phyloP scores from a whole-genome alignment of 2,329 filamentous ascomycete genomes.

The Lasiodiplodia gonubiensis region DNA sequence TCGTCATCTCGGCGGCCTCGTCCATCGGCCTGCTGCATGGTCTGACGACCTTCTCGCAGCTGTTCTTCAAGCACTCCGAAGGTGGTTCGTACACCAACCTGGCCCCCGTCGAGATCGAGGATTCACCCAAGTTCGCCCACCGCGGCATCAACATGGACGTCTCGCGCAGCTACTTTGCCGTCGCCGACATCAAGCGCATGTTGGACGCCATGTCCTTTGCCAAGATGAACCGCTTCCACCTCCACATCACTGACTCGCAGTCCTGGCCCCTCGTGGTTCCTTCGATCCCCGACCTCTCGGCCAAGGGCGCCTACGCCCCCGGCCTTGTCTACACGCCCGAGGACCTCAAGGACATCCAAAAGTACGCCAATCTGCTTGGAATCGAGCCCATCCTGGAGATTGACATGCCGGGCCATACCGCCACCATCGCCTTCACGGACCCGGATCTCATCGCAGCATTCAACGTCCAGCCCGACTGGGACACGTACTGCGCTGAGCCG shows the following conservation, averaged over 20 bases:
- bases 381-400: conserved; percentile 77
- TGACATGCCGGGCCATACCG: conserved; percentile 81
- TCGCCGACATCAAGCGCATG: conserved; percentile 71
- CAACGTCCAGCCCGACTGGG: conserved; percentile 60
- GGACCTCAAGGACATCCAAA: conserved; percentile 70
- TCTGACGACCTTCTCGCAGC: conserved; percentile 78
- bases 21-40: conserved; percentile 73
- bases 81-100: conserved; percentile 68
- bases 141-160: conserved; percentile 82
- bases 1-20: conserved; percentile 67
- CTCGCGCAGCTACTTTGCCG: conserved; percentile 72
- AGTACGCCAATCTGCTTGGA: conserved; percentile 71
- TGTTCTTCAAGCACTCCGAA: conserved; percentile 75
- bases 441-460: conserved; percentile 74
- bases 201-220: conserved; percentile 79
- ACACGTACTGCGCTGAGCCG: conserved; percentile 60
- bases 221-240: conserved; percentile 82
- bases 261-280: conserved; percentile 86
- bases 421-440: conserved; percentile 67
- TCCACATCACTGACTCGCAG: conserved; percentile 83
- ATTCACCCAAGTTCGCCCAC: conserved; percentile 75
- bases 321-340: conserved; percentile 70
- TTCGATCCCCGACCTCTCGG: conserved; percentile 71
- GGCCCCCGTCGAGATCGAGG: conserved; percentile 74
- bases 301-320: conserved; percentile 74